Base-by-base conservation (phyloP, 306 rosid genomes). In the Fragaria vesca region DNA sequence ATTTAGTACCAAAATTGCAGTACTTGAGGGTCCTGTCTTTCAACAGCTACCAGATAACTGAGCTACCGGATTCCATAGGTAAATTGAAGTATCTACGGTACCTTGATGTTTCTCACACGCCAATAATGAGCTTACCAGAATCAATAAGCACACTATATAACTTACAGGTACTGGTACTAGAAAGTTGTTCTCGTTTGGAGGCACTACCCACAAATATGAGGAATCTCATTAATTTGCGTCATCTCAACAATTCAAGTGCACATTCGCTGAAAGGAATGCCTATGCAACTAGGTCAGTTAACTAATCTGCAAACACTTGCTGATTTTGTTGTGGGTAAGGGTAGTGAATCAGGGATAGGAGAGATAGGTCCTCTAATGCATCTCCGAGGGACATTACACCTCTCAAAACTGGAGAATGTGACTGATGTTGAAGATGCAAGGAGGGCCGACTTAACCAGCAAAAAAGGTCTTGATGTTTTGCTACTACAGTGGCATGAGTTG, bases 321-420 rank as follows among this genome's bases (percentile, higher is more conserved):
- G n/a, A 4, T 18, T 74, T 80, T 74, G 74, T 67, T 28, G 12
- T 80, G 15, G 38, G 74, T 2, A 18, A 52, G 28, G 5, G 3
- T 17, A 30, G 11, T 21, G 69, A 63, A 6, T 70, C 55, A 0
- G 13, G 47, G 4, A 11, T 72, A 34, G 18, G 12, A 26, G 75
- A 77, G 75, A 8, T 83, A 18, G 42, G 66, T 20, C 34, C 45
- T 26, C 51, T 83, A 2, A 12, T 21, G 6, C 60, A 63, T 26
- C 52, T 81, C 6, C 15, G 1, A 10, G 80, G 82, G 13, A 54
- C 36, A 1, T 68, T 84, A 30, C 13, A 2, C 6, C 26, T 84
- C 6, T 68, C 75, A 6, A 51, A 60, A 65, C 26, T 84, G 1
- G 72, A 84, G 21, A 78, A 81, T 72, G 71, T 74, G 24, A 61